These are phyloP conservation scores for Cyclocybe aegerita DNA, from an alignment of 768 basidiomycete species.

Conservation along the genomic window DNA sequence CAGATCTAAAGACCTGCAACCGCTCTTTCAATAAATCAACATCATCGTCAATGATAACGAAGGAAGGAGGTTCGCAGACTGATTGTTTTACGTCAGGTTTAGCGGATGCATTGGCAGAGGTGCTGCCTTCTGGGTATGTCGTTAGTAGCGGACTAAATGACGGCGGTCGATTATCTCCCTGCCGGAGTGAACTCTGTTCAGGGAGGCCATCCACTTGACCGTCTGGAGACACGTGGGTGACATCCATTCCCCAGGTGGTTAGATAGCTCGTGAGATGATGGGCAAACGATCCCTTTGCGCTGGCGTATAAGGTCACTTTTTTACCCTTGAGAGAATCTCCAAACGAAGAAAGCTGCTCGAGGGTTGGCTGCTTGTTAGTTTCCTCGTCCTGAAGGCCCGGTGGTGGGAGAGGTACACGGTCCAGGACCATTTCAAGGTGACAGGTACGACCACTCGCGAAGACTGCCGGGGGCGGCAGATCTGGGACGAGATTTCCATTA, in stretches of 20 bases:
- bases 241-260: slow-evolving; percentile 93
- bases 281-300: slow-evolving; percentile 85
- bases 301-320: slow-evolving; percentile 82
- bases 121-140: slow-evolving; percentile 9
- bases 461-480: slow-evolving; percentile 41
- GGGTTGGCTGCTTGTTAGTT: slow-evolving; percentile 68
- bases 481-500: slow-evolving; percentile 47
- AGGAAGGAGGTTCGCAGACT: slow-evolving; percentile 39
- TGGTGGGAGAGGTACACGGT: slow-evolving; percentile 51
- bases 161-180: slow-evolving; percentile 6
- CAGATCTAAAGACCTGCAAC: slow-evolving; percentile 64
- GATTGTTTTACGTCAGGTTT: slow-evolving; percentile 21
- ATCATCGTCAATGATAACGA: slow-evolving; percentile 94
- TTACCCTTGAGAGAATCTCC: slow-evolving; percentile 81
- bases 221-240: slow-evolving; percentile 73
- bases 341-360: slow-evolving; percentile 78
- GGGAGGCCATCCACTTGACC: slow-evolving; percentile 43
- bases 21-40: slow-evolving; percentile 75
- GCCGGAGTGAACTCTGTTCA: slow-evolving; percentile 11
- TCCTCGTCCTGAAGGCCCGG: slow-evolving; percentile 49
- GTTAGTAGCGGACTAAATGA: slow-evolving; percentile 10
- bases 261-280: slow-evolving; percentile 92
- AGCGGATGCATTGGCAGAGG: background rate
- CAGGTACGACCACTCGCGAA: slow-evolving; percentile 54
- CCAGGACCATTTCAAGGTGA: slow-evolving; percentile 64